Conservation (phyloP, 2,329 filamentous ascomycete species). For the Drechslerella stenobrocha region DNA sequence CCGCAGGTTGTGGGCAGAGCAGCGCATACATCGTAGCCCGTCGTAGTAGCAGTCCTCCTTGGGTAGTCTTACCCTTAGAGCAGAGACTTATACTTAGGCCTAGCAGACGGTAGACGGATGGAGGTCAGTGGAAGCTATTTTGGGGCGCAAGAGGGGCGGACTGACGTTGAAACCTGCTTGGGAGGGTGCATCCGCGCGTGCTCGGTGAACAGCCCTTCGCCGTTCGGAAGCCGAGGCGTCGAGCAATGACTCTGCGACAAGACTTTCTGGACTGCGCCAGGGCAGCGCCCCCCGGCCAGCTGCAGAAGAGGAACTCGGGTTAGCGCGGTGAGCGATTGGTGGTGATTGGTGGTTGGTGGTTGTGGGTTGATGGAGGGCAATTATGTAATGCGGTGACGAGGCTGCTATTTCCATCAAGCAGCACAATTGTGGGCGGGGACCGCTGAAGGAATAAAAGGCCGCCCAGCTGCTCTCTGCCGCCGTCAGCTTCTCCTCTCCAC, state of each 20-base stretch:
- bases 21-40: too few relatives aligned
- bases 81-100: too few relatives aligned
- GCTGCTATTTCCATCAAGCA: constrained; percentile 6
- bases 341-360: too few relatives aligned
- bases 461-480: neutral
- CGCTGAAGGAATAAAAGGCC: neutral
- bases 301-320: constrained; percentile 4
- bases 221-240: constrained; percentile 29
- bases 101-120: too few relatives aligned
- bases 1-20: neutral
- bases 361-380: neutral
- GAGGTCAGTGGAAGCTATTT: constrained; percentile 4
- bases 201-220: constrained; percentile 8
- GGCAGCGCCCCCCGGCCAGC: neutral
- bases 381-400: constrained; percentile 34
- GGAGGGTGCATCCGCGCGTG: too few relatives aligned
- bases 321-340: too few relatives aligned
- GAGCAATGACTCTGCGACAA: neutral
- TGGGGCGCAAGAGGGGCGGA: neutral
- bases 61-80: too few relatives aligned
- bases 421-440: neutral
- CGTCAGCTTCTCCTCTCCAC: too few relatives aligned
- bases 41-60: too few relatives aligned
- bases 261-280: neutral
- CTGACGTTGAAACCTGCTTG: neutral